These are phyloP conservation scores for Brasilioporus rufonigricans DNA, from an alignment of 768 basidiomycete genomes.

Conservation along the genomic window DNA sequence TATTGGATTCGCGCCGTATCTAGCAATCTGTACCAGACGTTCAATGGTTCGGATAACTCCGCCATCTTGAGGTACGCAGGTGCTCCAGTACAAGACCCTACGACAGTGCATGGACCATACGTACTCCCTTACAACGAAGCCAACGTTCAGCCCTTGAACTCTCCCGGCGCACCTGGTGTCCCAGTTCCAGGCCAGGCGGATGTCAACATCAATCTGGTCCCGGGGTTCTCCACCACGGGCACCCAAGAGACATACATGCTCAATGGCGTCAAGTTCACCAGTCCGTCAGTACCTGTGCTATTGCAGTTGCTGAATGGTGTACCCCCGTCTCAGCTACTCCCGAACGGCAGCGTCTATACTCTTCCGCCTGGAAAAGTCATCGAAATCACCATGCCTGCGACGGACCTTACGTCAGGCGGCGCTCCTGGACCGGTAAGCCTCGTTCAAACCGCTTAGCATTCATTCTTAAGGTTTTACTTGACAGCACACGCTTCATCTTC, in stretches of 20 bases:
- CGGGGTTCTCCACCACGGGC: constrained; percentile 4
- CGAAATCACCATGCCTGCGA: constrained; percentile 39
- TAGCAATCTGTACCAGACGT: constrained; percentile 11
- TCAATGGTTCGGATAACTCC: constrained; percentile 34
- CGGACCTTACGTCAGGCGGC: constrained; percentile 2
- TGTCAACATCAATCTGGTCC: constrained; percentile 34
- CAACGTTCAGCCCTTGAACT: constrained; percentile 32
- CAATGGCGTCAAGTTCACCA: constrained; percentile 31
- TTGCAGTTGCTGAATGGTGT: constrained; percentile 41
- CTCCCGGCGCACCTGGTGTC: constrained; percentile 27
- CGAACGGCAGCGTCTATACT: constrained; percentile 39
- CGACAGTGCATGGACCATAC: constrained; percentile 18
- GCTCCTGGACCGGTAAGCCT: constrained; percentile 14
- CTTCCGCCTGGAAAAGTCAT: constrained; percentile 43
- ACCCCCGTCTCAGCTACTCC: constrained; percentile 37
- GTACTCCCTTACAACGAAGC: constrained; percentile 34
- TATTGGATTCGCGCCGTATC: constrained; percentile 41
- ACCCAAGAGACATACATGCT: constrained; percentile 13
- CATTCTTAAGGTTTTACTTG: neutral
- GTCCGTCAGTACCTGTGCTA: constrained; percentile 40
- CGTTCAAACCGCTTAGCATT: neutral
- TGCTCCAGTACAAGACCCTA: constrained; percentile 36
- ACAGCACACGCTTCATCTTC: constrained; percentile 42
- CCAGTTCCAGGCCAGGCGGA: constrained; percentile 39
- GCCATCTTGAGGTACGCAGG: constrained; percentile 43